Percentiles rank a stretch among this genome's conserved stretches.
Conservation (phyloP, 176 grass and related monocot genomes). For the Eragrostis curvula region DNA sequence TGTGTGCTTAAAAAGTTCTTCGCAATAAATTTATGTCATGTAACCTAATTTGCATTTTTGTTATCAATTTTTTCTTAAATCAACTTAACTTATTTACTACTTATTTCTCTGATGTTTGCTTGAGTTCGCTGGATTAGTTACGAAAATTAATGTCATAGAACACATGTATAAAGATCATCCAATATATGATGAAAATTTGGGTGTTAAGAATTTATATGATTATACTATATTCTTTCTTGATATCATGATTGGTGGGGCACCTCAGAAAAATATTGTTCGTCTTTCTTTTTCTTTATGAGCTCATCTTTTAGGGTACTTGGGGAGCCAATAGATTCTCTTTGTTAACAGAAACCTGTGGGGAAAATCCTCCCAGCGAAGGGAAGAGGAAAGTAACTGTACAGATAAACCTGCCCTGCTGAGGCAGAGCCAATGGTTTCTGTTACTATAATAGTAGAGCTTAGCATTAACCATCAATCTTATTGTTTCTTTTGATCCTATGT, state of each 20-base stretch:
- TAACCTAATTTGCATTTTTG: background rate
- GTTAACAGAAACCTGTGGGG: background rate
- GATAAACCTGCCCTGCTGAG: background rate
- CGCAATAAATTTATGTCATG: background rate
- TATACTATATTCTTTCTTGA: background rate
- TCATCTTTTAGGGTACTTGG: background rate
- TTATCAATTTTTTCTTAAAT: background rate
- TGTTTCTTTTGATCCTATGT: constrained; percentile 39
- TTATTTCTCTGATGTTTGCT: background rate
- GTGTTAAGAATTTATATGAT: constrained; percentile 2
- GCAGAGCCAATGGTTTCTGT: background rate
- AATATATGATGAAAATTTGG: constrained; percentile 20
- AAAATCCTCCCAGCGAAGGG: background rate
- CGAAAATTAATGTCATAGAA: background rate
- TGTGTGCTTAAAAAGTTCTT: background rate
- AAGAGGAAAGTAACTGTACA: background rate
- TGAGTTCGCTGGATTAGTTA: constrained; percentile 1
- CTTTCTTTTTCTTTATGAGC: background rate
- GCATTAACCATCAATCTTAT: constrained; percentile 27
- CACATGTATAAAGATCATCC: constrained; percentile 9
- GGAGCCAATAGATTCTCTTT: background rate
- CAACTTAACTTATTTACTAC: background rate
- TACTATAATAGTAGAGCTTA: constrained; percentile 17
- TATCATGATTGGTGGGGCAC: background rate
- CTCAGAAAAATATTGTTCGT: background rate